Base-by-base conservation (phyloP, 23 red algal species). In the Pyropia haitanensis region DNA sequence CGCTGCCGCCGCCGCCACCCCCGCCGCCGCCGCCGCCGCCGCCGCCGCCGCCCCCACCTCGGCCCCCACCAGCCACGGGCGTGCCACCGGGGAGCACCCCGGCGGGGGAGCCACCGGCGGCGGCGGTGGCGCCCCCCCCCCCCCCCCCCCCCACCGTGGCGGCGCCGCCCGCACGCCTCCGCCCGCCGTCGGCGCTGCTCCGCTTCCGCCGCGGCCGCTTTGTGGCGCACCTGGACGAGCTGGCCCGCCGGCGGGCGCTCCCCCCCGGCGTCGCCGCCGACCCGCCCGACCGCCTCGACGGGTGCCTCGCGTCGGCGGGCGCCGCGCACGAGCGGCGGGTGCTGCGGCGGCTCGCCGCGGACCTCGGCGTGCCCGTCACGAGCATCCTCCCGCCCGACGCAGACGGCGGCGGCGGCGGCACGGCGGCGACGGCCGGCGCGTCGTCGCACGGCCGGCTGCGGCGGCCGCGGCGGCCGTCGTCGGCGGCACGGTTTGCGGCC, bases 141-240 rank as follows among this genome's bases (percentile, higher is more conserved):
- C 4, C 39, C 39, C 39, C 39, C 7, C 39, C 39, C 7, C 39
- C 10, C 39, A 12, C 0, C 0, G 39, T 7, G 39, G 10, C 5
- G 7, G 57, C 24, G 57, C n/a, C n/a, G 29, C 27, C 63, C 4
- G 20, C 59, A 4, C 29, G 21, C 58, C 58, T 63, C 22, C 66
- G 73, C n/a, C 30, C 64, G n/a, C 83, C 83, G 14, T 56, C 56
- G 25, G 56, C 76, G 56, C 65, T 88, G 10, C 39, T 88, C 4
- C 22, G 32, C 27, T 79, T 79, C 51, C 74, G 74, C 57, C 83
- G 83, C 58, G 76, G 71, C 49, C 83, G 65, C 13, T 88, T 74
- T 31, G 74, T 71, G 4, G 65, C 73, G 9, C 65, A 78, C 55
- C 59, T 88, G 1, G 77, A 77, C 50, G 73, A 88, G 39, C 50